Evolutionary conservation across 345 rosid genomes (phyloP).

Genomic region (Xanthoceras sorbifolium): DNA sequence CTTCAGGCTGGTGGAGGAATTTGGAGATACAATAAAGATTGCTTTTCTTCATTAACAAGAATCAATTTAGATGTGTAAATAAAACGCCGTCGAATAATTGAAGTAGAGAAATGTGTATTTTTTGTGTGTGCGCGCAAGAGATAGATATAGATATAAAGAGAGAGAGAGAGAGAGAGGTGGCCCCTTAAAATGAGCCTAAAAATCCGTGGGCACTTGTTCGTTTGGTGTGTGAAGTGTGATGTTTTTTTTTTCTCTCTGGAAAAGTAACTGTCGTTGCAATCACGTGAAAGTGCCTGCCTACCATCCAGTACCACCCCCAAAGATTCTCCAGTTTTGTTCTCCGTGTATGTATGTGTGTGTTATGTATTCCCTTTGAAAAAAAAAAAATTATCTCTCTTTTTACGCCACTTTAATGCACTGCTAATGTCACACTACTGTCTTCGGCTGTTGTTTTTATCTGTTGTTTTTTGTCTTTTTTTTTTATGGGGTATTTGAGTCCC

Average conservation of each 20-base stretch:
- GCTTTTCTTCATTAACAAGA: background rate
- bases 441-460: no score
- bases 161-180: conserved; percentile 5
- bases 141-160: no score
- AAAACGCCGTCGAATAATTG: background rate
- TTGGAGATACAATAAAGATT: conserved; percentile 14
- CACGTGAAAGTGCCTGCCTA: conserved; percentile 51
- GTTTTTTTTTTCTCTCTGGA: conserved; percentile 1
- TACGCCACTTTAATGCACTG: background rate
- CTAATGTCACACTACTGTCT: background rate
- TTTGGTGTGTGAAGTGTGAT: conserved; percentile 18
- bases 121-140: background rate
- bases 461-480: conserved; percentile 20
- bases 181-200: conserved; percentile 34
- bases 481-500: conserved; percentile 6
- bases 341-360: no score
- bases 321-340: conserved; percentile 21
- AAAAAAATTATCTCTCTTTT: background rate
- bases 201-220: conserved; percentile 19
- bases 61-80: background rate
- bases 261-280: conserved; percentile 33
- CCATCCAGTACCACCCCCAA: no score
- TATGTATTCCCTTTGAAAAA: conserved; percentile 8
- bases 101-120: background rate
- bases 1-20: conserved; percentile 21